These are phyloP conservation scores for Penicillium sp. DNA, from an alignment of 2,329 filamentous ascomycete species.

Conservation along the genomic window DNA sequence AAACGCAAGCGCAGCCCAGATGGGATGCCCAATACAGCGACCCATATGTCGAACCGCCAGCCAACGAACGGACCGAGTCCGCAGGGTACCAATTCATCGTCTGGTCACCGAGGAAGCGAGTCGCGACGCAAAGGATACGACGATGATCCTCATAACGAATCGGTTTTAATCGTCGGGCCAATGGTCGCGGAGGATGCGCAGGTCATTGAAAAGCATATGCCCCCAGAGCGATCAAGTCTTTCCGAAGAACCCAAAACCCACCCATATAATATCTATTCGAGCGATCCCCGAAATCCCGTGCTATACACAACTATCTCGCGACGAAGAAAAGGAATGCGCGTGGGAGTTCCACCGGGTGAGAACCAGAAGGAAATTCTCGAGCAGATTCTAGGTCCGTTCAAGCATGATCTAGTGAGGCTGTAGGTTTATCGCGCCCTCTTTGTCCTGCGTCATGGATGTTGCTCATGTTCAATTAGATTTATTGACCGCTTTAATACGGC, in stretches of 20 bases:
- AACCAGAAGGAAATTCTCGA: slow-evolving; percentile 53
- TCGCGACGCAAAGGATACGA: slow-evolving; percentile 30
- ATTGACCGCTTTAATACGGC: slow-evolving; percentile 53
- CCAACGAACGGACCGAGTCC: slow-evolving; percentile 23
- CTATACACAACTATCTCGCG: slow-evolving; percentile 48
- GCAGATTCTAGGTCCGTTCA: slow-evolving; percentile 53
- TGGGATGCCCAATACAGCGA: slow-evolving; percentile 19
- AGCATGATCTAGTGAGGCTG: slow-evolving; percentile 48
- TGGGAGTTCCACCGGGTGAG: slow-evolving; percentile 40
- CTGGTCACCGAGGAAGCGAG: slow-evolving; percentile 28
- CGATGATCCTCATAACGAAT: slow-evolving; percentile 40
- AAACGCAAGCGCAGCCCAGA: slow-evolving; percentile 37
- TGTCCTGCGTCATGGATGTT: slow-evolving; percentile 1
- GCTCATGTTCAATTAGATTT: slow-evolving; percentile 39
- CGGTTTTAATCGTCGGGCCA: slow-evolving; percentile 54
- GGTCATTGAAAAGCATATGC: slow-evolving; percentile 55
- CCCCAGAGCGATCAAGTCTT: slow-evolving; percentile 37
- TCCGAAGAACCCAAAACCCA: slow-evolving; percentile 39
- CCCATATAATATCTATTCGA: slow-evolving; percentile 49
- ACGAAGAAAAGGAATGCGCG: slow-evolving; percentile 44
- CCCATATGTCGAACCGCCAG: slow-evolving; percentile 13
- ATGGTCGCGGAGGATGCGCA: slow-evolving; percentile 56
- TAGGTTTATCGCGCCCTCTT: slow-evolving; percentile 32
- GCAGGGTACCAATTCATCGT: slow-evolving; percentile 20
- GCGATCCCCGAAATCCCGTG: slow-evolving; percentile 43